These are phyloP conservation scores for Forsythia suspensa DNA, from an alignment of 257 asterid species.

Conservation along the genomic window DNA sequence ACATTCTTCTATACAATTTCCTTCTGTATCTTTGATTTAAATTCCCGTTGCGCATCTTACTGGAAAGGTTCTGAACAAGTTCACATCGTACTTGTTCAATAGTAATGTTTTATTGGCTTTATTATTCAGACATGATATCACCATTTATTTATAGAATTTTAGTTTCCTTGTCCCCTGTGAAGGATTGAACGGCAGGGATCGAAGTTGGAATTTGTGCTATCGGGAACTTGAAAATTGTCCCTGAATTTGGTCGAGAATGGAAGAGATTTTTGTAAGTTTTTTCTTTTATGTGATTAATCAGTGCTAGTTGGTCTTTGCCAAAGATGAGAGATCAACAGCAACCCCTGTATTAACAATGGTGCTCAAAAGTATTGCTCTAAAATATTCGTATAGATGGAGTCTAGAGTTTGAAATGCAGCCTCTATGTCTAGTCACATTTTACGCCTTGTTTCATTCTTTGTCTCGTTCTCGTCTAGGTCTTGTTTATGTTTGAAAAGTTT, in stretches of 20 bases:
- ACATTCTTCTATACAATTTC: conserved; percentile 14
- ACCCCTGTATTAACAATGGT: not conserved
- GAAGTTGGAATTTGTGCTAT: not conserved
- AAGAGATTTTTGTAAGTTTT: not conserved
- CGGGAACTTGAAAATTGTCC: not conserved
- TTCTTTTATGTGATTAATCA: not conserved
- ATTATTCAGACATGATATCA: not conserved
- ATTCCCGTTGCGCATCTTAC: conserved; percentile 12
- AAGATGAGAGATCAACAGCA: not conserved
- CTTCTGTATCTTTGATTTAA: conserved; percentile 6
- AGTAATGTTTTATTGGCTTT: not conserved
- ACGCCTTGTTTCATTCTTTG: too few species aligned
- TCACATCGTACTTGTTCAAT: conserved; percentile 7
- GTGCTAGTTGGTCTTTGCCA: not conserved
- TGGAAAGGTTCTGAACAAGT: conserved; percentile 26
- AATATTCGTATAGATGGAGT: too few species aligned
- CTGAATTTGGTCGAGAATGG: not conserved
- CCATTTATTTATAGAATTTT: not conserved
- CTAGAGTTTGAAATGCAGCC: too few species aligned
- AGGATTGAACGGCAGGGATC: not conserved
- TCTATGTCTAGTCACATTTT: too few species aligned
- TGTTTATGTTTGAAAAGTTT: too few species aligned
- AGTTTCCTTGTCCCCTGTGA: conserved; percentile 8
- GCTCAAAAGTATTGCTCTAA: not conserved
- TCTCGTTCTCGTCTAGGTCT: too few species aligned